Evolutionary conservation across 805 yeast genomes (phyloP), one percentile per base, ranked within the genome.

Genomic region (Suhomyces sp.): DNA sequence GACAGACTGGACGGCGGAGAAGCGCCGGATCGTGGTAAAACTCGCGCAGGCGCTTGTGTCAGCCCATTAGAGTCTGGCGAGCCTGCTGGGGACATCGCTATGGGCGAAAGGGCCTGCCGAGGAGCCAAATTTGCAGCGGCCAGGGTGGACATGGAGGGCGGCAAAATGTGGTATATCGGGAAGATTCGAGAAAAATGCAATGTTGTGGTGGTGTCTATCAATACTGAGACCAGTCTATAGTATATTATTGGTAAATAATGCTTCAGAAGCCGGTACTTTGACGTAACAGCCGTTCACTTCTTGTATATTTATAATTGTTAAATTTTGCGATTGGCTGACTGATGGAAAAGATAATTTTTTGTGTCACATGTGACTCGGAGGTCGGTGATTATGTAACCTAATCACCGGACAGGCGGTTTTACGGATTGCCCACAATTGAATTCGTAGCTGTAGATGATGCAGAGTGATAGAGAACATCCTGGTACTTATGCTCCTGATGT

Each of bases 91-190:
- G 51, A 31, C 12, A 46, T 27, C 20, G 54, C 57, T 17, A 56
- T 56, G n/a, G 59, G 59, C 39, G 59, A 56, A 20, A 48, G 53
- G 6, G 53, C 59, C 51, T 47, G 53, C 46, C 53, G 46, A 15
- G 58, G 58, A 10, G 58, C 58, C 24, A 55, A 48, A 17, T 46
- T 48, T 24, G 53, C 44, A 33, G 44, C 44, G 33, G 44, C 31
- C 43, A 46, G 46, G 15, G 50, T 33, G 37, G 47, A 31, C 52
- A 46, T 45, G 10, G 17, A 25, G 20, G 40, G 41, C 41, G 22
- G 40, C 20, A 19, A 6, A 9, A 31, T 4, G 22, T 37, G 41
- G 20, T 37, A 3, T 5, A 19, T 2, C 7, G 22, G n/a, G n/a
- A 6, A 8, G 4, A 17, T 37, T 7, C 4, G 41, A n/a, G 7